A percentile compares a stretch with the other conserved stretches of the same genome.
phyloP scores from a whole-genome alignment of 2,329 filamentous ascomycete genomes.

The Ophiocordyceps camponoti-floridani region DNA sequence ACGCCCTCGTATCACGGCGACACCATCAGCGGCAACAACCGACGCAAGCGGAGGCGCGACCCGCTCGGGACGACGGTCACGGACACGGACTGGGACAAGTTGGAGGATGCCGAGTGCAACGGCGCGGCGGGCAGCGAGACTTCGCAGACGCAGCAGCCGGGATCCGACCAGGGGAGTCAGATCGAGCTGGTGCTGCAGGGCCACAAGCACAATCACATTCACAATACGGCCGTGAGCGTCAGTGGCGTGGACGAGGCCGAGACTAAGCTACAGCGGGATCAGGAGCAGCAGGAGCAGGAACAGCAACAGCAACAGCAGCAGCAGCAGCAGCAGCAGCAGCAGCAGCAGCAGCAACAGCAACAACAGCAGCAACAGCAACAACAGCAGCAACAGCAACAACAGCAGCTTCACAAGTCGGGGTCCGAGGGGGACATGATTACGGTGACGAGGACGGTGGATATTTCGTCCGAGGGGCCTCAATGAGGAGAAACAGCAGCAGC shows the following conservation, averaged over 20 bases:
- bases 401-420: no score
- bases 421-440: constrained; percentile 5
- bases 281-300: no score
- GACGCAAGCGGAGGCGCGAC: constrained; percentile 3
- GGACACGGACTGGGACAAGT: constrained; percentile 11
- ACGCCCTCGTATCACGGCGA: constrained; percentile 8
- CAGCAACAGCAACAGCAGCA: constrained; percentile 1
- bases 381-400: constrained; percentile 1
- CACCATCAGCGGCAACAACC: constrained; percentile 4
- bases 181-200: constrained; percentile 11
- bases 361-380: no score
- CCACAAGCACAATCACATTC: constrained; percentile 2
- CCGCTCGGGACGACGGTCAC: constrained; percentile 5
- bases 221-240: constrained; percentile 3
- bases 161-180: constrained; percentile 9
- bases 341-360: constrained; percentile 1
- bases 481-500: constrained; percentile 1
- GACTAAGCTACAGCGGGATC: not conserved
- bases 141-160: not conserved
- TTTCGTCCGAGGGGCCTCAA: constrained; percentile 4
- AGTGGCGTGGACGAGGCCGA: constrained; percentile 1
- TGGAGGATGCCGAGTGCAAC: constrained; percentile 10
- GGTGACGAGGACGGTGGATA: constrained; percentile 11
- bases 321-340: no score
- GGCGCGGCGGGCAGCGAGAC: not conserved